Base-by-base conservation (phyloP, 176 grass and related monocot species). In the Cenchrus fungigraminus region DNA sequence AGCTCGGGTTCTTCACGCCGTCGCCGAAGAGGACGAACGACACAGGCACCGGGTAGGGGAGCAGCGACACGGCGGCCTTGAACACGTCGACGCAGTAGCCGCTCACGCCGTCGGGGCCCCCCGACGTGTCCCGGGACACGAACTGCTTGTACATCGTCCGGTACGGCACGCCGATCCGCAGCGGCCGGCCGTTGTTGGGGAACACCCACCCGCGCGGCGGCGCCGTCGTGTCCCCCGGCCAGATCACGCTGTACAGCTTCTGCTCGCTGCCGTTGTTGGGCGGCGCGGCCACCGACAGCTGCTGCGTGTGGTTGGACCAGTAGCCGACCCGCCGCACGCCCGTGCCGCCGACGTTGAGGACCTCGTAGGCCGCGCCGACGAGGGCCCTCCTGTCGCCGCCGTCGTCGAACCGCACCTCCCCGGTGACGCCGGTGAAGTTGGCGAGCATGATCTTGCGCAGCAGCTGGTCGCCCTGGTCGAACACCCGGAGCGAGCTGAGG, bases 31-130 rank as follows among this genome's bases (percentile, higher is more conserved):
- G 67, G 55, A 82, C 32, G 84, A 95, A 98, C 10, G 86, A 34
- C 47, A 49, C 64, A 3, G 91, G 89, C 68, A 98, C 93, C 16
- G 93, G 89, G 83, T 98, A 98, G 1, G 93, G 87, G 17, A 98
- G 80, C 72, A 91, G 87, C 44, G 66, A 86, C 37, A 92, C 77
- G 0, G 96, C 96, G 8, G 92, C 93, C 45, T 93, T 88, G 76
- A 98, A 98, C 9, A 98, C 93, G 86, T 98, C 95, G n/a, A 98
- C 69, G 87, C 96, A 95, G 85, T 95, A 98, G 31, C 96, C 96
- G 52, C 90, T 87, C 6, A 88, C 91, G 68, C 91, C 85, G 51
- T 95, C 89, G 5, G 93, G 85, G 31, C 69, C 31, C 1, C 44
- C 44, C 6, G 49, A 14, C 6, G 49, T 1, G 78, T 87, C 91